A percentile compares a stretch with the other conserved stretches of the same genome.
Conservation (phyloP, 345 rosid genomes). For the Salix koriyanagi region DNA sequence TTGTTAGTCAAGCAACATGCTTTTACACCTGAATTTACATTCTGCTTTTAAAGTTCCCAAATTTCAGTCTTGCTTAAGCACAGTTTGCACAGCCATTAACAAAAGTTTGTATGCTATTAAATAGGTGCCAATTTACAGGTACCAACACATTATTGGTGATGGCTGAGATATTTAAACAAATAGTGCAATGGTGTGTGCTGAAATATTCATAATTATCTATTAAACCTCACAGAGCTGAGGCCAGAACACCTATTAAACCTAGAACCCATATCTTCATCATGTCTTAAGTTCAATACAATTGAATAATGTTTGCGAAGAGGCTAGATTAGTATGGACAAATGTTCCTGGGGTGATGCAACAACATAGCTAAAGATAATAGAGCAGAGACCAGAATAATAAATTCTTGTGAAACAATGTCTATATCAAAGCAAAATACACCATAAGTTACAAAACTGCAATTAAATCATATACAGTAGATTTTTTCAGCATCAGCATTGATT, state of each 20-base stretch:
- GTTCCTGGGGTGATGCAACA: slow-evolving; percentile 62
- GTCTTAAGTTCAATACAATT: not conserved
- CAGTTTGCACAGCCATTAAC: not conserved
- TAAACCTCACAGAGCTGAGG: not conserved
- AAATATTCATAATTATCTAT: not conserved
- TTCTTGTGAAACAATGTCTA: not conserved
- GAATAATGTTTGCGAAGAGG: not conserved
- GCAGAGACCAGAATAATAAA: slow-evolving; percentile 37
- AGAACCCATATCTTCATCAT: not conserved
- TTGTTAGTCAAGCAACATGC: not conserved
- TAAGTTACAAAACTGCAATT: not conserved
- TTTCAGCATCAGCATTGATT: not conserved
- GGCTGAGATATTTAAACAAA: not conserved
- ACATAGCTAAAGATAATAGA: slow-evolving; percentile 52
- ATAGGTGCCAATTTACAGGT: not conserved
- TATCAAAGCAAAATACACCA: not conserved
- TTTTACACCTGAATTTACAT: not conserved
- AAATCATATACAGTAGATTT: not conserved
- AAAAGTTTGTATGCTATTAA: not conserved
- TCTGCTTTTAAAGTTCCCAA: not conserved
- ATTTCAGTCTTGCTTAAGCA: not conserved
- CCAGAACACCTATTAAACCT: not conserved
- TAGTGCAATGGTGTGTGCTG: not conserved
- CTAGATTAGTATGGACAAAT: not conserved
- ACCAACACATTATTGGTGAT: not conserved